Percentiles rank a stretch among this genome's conserved stretches.
Evolutionary conservation across 225 moss, liverwort and hornwort species (phyloP).

Genomic region (Bryum argenteum): DNA sequence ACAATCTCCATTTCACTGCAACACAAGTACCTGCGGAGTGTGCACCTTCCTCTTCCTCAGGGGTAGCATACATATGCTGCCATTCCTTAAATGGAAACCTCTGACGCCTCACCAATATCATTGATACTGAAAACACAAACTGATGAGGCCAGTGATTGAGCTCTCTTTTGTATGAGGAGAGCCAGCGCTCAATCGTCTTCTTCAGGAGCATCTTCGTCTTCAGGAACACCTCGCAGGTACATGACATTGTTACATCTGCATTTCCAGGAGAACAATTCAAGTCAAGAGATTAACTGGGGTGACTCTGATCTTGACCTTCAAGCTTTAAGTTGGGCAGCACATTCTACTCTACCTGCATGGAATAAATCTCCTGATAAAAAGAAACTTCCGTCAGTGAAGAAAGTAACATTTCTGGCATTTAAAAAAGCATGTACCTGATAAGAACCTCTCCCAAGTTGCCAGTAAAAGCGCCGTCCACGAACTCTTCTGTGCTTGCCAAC

Average conservation of each 20-base stretch:
- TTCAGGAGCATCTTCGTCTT: conserved; percentile 84
- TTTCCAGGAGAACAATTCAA: not conserved
- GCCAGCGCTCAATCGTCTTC: conserved; percentile 70
- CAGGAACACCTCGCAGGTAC: conserved; percentile 93
- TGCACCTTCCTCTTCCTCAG: not conserved
- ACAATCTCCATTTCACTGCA: conserved; percentile 3
- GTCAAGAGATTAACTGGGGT: no score
- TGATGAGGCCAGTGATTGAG: not conserved
- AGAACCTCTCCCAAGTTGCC: conserved; percentile 96
- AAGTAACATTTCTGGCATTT: not conserved
- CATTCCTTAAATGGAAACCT: not conserved
- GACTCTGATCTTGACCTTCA: no score
- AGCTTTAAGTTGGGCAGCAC: no score
- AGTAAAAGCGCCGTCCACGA: conserved; percentile 91
- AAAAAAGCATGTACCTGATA: conserved; percentile 61
- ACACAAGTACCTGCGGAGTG: conserved; percentile 1
- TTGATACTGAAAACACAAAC: not conserved
- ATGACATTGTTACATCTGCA: conserved; percentile 96
- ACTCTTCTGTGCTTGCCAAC: conserved; percentile 96
- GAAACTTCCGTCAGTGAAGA: not conserved
- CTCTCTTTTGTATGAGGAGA: not conserved
- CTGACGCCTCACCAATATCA: not conserved
- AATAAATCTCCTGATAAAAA: not conserved
- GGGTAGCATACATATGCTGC: not conserved
- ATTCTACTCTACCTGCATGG: no score